phyloP scores from a whole-genome alignment of 768 basidiomycete genomes.

The Lyophyllum decastes region DNA sequence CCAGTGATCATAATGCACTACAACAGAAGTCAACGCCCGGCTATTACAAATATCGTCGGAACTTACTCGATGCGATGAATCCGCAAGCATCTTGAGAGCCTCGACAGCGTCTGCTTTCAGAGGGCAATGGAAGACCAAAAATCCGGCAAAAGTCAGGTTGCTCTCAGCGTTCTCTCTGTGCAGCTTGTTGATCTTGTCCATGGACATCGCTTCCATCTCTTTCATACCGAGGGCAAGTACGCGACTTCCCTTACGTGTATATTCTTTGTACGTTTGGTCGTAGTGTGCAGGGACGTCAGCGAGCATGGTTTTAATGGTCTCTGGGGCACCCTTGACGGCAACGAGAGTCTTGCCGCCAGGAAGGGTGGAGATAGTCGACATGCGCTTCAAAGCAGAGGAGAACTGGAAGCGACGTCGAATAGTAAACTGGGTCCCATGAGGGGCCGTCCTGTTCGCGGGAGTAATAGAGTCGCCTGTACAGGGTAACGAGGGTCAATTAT shows the following conservation, averaged over 20 bases:
- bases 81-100: conserved; percentile 90
- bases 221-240: conserved; percentile 92
- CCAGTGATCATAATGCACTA: conserved; percentile 99
- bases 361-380: conserved; percentile 84
- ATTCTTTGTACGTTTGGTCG: conserved; percentile 95
- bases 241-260: conserved; percentile 88
- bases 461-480: conserved; percentile 64
- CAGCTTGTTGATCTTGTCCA: conserved; percentile 90
- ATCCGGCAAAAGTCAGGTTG: conserved; percentile 83
- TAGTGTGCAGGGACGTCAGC: conserved; percentile 71
- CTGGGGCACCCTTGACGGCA: conserved; percentile 95
- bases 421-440: conserved; percentile 59
- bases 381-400: conserved; percentile 95
- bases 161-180: conserved; percentile 81
- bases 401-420: conserved; percentile 97
- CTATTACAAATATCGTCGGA: background rate
- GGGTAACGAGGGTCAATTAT: conserved; percentile 49
- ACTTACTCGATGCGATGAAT: conserved; percentile 94
- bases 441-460: conserved; percentile 53
- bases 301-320: conserved; percentile 95
- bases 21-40: conserved; percentile 6
- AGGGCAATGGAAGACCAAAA: conserved; percentile 98
- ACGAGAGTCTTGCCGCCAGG: conserved; percentile 61
- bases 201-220: conserved; percentile 69
- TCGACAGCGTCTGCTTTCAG: conserved; percentile 92